Evolutionary conservation across 1,284 basidiomycete genomes (phyloP), one percentile per base, ranked within the genome.

Genomic region (Trichosporon sp.): DNA sequence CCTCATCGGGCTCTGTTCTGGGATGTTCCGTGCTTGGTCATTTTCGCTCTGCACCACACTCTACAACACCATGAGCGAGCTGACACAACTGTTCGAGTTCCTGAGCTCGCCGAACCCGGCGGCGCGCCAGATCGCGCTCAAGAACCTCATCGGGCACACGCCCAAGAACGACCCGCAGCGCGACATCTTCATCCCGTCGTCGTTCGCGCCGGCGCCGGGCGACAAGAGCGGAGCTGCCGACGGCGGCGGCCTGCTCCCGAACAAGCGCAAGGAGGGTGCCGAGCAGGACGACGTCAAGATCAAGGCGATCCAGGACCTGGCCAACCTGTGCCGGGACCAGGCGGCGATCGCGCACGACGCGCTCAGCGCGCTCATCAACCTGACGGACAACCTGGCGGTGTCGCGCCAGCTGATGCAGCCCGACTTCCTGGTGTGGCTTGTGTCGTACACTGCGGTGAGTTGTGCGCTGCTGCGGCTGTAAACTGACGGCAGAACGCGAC

Each of bases 321-420:
- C 95, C 80, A 80, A 90, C 0, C 83, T 97, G 63, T 96, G 94
- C 81, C 85, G 91, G 74, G 95, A 97, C 82, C 92, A 93, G 78
- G 86, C 91, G 65, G 92, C 92, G 68, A 90, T 95, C 62, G 92
- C 96, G 0, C 96, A 99, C 79, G 94, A 98, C 85, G 96, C 96
- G 0, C 92, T 98, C 80, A 90, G 91, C 73, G 93, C 94, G 3
- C 86, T 99, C 44, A 90, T 99, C 81, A 99, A 99, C 84, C 87
- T 99, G 51, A 92, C 93, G 0, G 95, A 97, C 83, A 91, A 91
- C 62, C 85, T 91, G 1, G 83, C 90, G 13, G 87, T 95, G 7
- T 86, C 89, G 4, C 83, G 88, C 2, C 85, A 90, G 44, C 86
- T 98, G 9, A 89, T 89, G 3, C 92, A 97, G 71, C 82, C 86